Percentiles rank a stretch among this genome's conserved stretches.
These are phyloP conservation scores for Petrea volubilis DNA, from an alignment of 257 asterid genomes.

Conservation along the genomic window DNA sequence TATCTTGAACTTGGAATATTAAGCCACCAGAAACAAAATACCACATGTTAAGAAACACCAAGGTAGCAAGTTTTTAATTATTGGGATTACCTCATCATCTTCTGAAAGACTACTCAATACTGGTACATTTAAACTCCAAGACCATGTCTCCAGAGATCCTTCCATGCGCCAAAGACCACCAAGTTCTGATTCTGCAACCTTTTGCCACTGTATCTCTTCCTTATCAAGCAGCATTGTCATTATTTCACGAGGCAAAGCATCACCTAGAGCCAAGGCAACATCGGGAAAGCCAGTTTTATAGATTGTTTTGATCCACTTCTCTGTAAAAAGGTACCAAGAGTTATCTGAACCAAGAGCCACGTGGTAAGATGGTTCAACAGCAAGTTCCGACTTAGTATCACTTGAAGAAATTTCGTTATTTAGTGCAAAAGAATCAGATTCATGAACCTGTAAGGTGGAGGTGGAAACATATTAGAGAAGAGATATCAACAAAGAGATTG, in stretches of 20 bases:
- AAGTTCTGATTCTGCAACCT: conserved; percentile 79
- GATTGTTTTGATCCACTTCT: conserved; percentile 85
- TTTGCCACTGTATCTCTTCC: conserved; percentile 86
- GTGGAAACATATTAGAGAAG: conserved; percentile 18
- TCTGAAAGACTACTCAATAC: conserved; percentile 88
- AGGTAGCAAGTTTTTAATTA: conserved; percentile 8
- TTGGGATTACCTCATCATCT: conserved; percentile 75
- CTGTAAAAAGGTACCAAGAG: conserved; percentile 98
- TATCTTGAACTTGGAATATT: neutral
- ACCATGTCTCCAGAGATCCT: conserved; percentile 98
- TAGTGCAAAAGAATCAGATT: conserved; percentile 62
- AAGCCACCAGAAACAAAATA: neutral
- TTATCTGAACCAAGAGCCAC: conserved; percentile 97
- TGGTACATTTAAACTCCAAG: conserved; percentile 99
- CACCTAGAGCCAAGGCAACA: conserved; percentile 70
- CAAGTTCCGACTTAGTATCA: conserved; percentile 37
- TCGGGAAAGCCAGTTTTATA: conserved; percentile 89
- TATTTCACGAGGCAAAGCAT: conserved; percentile 80
- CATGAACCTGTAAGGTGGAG: conserved; percentile 57
- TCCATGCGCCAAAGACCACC: conserved; percentile 95
- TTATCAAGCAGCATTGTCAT: conserved; percentile 72
- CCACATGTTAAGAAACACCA: conserved; percentile 9
- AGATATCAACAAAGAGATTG: conserved; percentile 21
- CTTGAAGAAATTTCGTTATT: conserved; percentile 35
- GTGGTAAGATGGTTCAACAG: conserved; percentile 66